Evolutionary conservation across 345 rosid genomes (phyloP), one percentile per base, ranked within the genome.

Genomic region (Corchorus capsularis): DNA sequence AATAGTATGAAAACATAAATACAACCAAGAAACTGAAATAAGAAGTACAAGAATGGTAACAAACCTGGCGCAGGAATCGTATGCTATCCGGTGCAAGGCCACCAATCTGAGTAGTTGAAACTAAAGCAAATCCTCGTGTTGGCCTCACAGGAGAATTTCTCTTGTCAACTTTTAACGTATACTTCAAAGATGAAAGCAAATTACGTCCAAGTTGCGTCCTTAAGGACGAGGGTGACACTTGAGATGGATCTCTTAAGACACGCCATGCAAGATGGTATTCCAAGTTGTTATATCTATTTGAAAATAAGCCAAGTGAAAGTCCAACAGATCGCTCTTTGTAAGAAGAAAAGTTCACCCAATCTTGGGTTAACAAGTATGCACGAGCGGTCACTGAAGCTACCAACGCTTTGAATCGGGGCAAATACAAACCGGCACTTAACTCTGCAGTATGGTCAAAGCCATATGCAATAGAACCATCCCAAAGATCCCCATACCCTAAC

Each of bases 171-270:
- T 83, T 92, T 79, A 90, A 88, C 14, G 89, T 88, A 72, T 93
- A 92, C 80, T 91, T 96, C 80, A 96, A 80, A 12, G 93, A 87
- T 17, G 98, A 92, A 79, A 94, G 87, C 72, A 93, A 71, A 83
- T 81, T 85, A 75, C 92, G 97, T 79, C 98, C 97, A 82, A 96
- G 93, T 75, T 93, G 99, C 83, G 91, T 92, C 93, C 94, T 89
- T 35, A 92, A 72, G 20, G 97, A 74, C 32, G 75, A 60, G 15
- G 97, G 89, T n/a, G 94, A 87, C 75, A 75, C 54, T 56, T 78
- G 92, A 39, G 98, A 86, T 79, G 97, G 97, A 84, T 96, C 99
- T 15, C 82, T 83, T 79, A 96, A 81, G 49, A 82, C 86, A 55
- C 94, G 93, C 98, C 98, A 92, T 0, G 85, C 92, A 68, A 93